A percentile compares a stretch with the other conserved stretches of the same genome.
These are phyloP conservation scores for Mycosphaerelloides madeirae DNA, from an alignment of 2,329 filamentous ascomycete genomes.

Conservation along the genomic window DNA sequence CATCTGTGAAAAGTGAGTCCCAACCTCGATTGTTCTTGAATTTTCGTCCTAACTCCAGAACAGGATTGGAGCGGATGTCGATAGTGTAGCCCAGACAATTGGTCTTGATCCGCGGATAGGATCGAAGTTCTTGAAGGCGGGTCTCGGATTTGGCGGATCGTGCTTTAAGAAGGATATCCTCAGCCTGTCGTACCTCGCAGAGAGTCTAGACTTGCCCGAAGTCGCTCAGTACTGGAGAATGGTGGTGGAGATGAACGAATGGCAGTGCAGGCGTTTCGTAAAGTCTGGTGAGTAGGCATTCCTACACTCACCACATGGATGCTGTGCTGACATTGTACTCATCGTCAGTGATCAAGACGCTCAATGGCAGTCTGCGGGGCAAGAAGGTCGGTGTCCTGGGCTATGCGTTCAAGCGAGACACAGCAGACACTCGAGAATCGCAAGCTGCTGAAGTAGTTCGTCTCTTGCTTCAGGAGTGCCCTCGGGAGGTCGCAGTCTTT, in stretches of 20 bases:
- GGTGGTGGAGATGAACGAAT: conserved; percentile 72
- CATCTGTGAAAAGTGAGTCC: conserved; percentile 73
- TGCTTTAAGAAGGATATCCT: conserved; percentile 80
- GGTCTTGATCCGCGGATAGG: conserved; percentile 68
- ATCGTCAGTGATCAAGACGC: too few relatives aligned
- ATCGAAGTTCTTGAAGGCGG: conserved; percentile 66
- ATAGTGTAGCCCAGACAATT: conserved; percentile 63
- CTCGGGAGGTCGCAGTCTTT: conserved; percentile 61
- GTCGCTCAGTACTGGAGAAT: conserved; percentile 71
- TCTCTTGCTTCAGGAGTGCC: conserved; percentile 58
- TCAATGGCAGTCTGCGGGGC: conserved; percentile 63
- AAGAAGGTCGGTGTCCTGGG: conserved; percentile 70
- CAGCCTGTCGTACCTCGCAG: conserved; percentile 67
- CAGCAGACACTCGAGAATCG: conserved; percentile 67
- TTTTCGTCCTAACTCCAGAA: too few relatives aligned
- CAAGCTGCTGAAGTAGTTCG: conserved; percentile 64
- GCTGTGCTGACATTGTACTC: too few relatives aligned
- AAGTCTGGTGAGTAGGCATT: too few relatives aligned
- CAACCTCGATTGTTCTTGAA: too few relatives aligned
- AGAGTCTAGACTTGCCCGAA: conserved; percentile 63
- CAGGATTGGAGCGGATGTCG: conserved; percentile 69
- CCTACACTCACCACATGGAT: not conserved
- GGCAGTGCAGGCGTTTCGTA: too few relatives aligned
- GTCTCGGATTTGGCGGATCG: conserved; percentile 72
- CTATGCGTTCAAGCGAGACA: conserved; percentile 76